Evolutionary conservation across 1,284 basidiomycete species (phyloP).

Genomic region (Cutaneotrichosporon cutaneum): DNA sequence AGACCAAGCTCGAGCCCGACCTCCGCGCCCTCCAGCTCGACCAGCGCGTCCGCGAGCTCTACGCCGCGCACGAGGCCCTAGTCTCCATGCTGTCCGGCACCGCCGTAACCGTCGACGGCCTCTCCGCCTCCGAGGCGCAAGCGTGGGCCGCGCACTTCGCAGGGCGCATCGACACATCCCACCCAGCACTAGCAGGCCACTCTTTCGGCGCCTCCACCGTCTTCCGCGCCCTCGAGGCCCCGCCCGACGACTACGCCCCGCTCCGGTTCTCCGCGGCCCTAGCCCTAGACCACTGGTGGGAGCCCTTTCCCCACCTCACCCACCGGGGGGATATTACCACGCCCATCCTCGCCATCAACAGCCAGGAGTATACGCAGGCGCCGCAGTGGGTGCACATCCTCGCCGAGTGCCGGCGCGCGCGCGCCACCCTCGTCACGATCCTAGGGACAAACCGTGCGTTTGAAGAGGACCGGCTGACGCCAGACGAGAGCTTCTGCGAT

Average conservation of each 20-base stretch:
- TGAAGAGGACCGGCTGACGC: neutral
- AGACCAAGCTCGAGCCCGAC: constrained; percentile 28
- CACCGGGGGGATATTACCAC: constrained; percentile 27
- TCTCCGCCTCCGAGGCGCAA: neutral
- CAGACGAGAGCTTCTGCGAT: constrained; percentile 51
- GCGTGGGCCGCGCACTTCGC: constrained; percentile 40
- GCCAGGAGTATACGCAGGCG: constrained; percentile 72
- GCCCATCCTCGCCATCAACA: constrained; percentile 65
- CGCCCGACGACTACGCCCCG: constrained; percentile 34
- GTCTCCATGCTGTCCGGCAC: constrained; percentile 24
- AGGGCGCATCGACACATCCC: constrained; percentile 53
- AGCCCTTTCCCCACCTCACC: constrained; percentile 56
- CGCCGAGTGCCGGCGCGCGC: constrained; percentile 54
- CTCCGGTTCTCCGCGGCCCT: constrained; percentile 62
- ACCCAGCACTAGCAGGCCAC: constrained; percentile 61
- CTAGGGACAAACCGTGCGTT: constrained; percentile 43
- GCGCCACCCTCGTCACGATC: constrained; percentile 39
- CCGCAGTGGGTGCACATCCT: constrained; percentile 64
- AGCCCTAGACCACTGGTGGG: constrained; percentile 74
- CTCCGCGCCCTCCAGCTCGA: constrained; percentile 65
- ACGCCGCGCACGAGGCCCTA: constrained; percentile 57
- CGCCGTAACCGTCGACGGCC: constrained; percentile 7
- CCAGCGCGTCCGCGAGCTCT: constrained; percentile 66
- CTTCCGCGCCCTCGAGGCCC: constrained; percentile 24
- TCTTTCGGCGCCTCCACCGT: constrained; percentile 75